phyloP scores from a whole-genome alignment of 2,329 filamentous ascomycete species.

The Penicillium sp. region DNA sequence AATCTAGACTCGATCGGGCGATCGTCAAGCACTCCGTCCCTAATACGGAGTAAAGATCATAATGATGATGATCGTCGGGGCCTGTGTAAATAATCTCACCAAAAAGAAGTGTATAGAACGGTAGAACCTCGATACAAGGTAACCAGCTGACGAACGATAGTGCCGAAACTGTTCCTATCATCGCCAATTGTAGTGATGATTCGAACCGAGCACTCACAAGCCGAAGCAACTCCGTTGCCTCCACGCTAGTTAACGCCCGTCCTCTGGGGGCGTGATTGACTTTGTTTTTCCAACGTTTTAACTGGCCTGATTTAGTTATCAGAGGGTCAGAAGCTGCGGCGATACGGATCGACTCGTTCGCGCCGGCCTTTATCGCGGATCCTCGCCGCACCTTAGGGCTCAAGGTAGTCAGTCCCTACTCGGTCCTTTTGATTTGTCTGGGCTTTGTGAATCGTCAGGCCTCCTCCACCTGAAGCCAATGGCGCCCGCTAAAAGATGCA shows the following conservation, averaged over 20 bases:
- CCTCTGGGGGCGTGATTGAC: neutral
- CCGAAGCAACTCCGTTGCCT: neutral
- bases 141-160: no score
- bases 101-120: neutral
- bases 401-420: neutral
- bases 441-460: neutral
- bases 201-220: neutral
- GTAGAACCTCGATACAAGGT: no score
- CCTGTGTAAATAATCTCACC: neutral
- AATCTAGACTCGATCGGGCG: neutral
- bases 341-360: neutral
- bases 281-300: neutral
- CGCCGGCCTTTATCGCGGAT: neutral
- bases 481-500: neutral
- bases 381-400: neutral
- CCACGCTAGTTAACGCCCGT: neutral
- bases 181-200: neutral
- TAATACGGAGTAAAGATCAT: neutral
- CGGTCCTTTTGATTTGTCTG: neutral
- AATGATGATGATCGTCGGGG: neutral
- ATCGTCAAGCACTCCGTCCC: neutral
- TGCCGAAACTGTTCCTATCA: neutral
- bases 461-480: neutral
- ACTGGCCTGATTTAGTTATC: neutral
- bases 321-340: neutral